A percentile compares a stretch with the other conserved stretches of the same genome.
Evolutionary conservation across 2,329 filamentous ascomycete genomes (phyloP).

Genomic region (Fusarium dimerum): DNA sequence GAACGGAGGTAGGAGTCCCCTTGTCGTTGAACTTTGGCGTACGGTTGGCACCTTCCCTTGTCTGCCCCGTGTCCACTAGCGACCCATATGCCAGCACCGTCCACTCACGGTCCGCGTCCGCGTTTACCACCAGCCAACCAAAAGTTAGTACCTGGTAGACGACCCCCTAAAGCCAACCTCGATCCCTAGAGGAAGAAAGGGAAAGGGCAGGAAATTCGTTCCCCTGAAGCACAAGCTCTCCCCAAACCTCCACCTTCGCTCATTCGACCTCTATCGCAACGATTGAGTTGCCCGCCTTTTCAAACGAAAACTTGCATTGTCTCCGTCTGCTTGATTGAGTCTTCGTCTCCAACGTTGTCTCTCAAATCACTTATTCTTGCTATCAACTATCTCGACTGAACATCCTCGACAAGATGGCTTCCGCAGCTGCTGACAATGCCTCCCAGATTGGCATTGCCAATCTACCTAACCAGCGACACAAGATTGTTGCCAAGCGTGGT

Average conservation of each 20-base stretch:
- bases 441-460: constrained; percentile 75
- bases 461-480: constrained; percentile 72
- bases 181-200: constrained; percentile 22
- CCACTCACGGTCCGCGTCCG: constrained; percentile 28
- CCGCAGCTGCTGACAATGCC: constrained; percentile 59
- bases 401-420: constrained; percentile 50
- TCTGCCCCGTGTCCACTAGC: constrained; percentile 32
- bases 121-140: constrained; percentile 29
- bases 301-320: constrained; percentile 17
- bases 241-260: constrained; percentile 31
- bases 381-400: constrained; percentile 5
- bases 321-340: constrained; percentile 19
- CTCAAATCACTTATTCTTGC: constrained; percentile 9
- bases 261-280: constrained; percentile 30
- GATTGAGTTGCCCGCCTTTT: constrained; percentile 19
- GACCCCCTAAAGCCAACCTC: constrained; percentile 24
- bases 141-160: constrained; percentile 13
- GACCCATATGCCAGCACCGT: constrained; percentile 22
- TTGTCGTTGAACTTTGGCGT: constrained; percentile 8
- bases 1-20: background rate
- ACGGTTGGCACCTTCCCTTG: constrained; percentile 26
- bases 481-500: constrained; percentile 80
- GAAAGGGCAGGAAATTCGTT: constrained; percentile 37
- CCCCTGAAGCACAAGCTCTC: constrained; percentile 38
- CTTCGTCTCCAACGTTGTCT: constrained; percentile 10